A percentile compares a stretch with the other conserved stretches of the same genome.
These are phyloP conservation scores for Xylariaceae sp. DNA, from an alignment of 2,329 filamentous ascomycete species.

Conservation along the genomic window DNA sequence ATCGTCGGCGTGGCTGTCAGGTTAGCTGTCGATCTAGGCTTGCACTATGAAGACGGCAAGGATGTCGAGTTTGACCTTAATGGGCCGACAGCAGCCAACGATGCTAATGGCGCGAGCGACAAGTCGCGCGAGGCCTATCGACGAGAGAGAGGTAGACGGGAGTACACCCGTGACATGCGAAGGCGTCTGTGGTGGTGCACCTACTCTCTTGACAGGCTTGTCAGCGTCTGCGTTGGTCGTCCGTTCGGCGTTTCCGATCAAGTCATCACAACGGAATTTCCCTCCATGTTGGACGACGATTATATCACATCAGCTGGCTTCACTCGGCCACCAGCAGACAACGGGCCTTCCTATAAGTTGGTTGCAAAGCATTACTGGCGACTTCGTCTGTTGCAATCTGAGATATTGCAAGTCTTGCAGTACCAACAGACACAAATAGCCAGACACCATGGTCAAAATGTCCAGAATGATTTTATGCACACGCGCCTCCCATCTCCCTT, in stretches of 20 bases:
- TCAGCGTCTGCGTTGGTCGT: constrained; percentile 86
- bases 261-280: constrained; percentile 91
- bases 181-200: constrained; percentile 94
- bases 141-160: constrained; percentile 58
- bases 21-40: constrained; percentile 79
- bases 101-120: constrained; percentile 24
- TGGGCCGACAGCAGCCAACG: constrained; percentile 31
- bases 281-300: constrained; percentile 77
- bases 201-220: constrained; percentile 89
- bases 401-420: constrained; percentile 89
- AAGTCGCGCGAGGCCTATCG: constrained; percentile 27
- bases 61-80: constrained; percentile 53
- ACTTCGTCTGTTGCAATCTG: constrained; percentile 79
- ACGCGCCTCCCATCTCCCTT: constrained; percentile 78
- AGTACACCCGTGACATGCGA: constrained; percentile 81
- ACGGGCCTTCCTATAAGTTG: constrained; percentile 75
- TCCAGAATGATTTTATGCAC: constrained; percentile 65
- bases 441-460: constrained; percentile 56
- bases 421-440: constrained; percentile 82
- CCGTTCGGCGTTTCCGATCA: constrained; percentile 95
- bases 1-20: constrained; percentile 91
- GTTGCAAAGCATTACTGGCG: constrained; percentile 91
- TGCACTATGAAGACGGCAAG: constrained; percentile 86
- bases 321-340: constrained; percentile 47
- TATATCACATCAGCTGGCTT: constrained; percentile 80